Conservation (phyloP, 257 asterid species). For the Capsicum chinense region DNA sequence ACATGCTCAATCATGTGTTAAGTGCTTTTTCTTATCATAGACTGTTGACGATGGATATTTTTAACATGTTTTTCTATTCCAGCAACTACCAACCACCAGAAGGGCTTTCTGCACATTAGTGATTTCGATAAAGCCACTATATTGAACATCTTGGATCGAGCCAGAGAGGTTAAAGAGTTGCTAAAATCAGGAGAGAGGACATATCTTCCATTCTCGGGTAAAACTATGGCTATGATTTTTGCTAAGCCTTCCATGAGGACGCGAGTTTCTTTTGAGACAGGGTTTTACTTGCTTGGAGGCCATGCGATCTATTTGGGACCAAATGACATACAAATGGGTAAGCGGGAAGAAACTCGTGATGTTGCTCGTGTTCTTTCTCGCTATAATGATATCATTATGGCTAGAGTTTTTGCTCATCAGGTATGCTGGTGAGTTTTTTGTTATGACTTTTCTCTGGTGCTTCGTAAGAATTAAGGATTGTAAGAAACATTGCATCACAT, state of each 20-base stretch:
- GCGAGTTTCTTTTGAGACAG: constrained; percentile 96
- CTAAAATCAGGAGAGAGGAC: constrained; percentile 83
- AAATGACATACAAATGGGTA: constrained; percentile 96
- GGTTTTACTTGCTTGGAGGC: constrained; percentile 92
- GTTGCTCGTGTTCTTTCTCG: constrained; percentile 95
- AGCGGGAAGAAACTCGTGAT: constrained; percentile 97
- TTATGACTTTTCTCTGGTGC: not conserved
- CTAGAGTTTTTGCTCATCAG: constrained; percentile 98
- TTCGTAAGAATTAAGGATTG: not conserved
- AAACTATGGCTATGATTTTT: constrained; percentile 95
- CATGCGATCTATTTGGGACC: constrained; percentile 97
- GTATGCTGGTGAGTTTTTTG: constrained; percentile 69
- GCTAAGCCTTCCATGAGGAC: constrained; percentile 99
- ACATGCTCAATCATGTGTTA: not conserved
- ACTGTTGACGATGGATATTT: constrained; percentile 21
- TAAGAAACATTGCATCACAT: not conserved
- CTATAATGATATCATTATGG: constrained; percentile 97
- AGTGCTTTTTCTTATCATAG: not conserved
- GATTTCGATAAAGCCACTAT: constrained; percentile 86
- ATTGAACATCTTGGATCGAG: constrained; percentile 74
- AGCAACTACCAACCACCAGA: constrained; percentile 53
- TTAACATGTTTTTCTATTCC: constrained; percentile 37
- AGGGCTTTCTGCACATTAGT: constrained; percentile 78
- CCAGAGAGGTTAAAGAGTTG: constrained; percentile 82
- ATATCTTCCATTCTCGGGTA: constrained; percentile 91